Conservation (phyloP, 768 basidiomycete genomes). For the Trametes meyenii region DNA sequence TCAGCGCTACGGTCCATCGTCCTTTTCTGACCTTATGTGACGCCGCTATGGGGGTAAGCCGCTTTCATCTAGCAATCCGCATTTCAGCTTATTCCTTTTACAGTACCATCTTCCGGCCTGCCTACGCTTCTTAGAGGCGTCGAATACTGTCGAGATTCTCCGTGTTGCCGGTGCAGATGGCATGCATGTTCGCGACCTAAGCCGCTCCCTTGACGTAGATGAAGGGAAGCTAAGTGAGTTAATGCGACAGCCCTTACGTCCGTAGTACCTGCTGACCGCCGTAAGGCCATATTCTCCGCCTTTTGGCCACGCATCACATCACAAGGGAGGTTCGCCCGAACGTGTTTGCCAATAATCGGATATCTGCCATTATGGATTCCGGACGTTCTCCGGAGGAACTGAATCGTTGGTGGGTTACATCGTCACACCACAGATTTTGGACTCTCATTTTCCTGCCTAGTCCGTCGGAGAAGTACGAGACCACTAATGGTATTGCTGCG, state of each 20-base stretch:
- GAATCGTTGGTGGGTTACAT: slow-evolving; percentile 46
- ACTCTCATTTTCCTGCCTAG: slow-evolving; percentile 36
- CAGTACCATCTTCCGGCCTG: slow-evolving; percentile 79
- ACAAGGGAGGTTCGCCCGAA: slow-evolving; percentile 69
- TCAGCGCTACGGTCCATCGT: slow-evolving; percentile 62
- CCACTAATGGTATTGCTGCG: slow-evolving; percentile 67
- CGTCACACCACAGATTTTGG: not conserved
- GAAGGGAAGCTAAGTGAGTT: slow-evolving; percentile 53
- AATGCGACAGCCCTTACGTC: slow-evolving; percentile 1
- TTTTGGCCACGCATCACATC: slow-evolving; percentile 80
- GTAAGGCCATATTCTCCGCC: slow-evolving; percentile 70
- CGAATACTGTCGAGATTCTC: slow-evolving; percentile 71
- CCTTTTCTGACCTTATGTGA: slow-evolving; percentile 78
- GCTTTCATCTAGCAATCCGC: not conserved
- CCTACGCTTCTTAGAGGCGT: slow-evolving; percentile 71
- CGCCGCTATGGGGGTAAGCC: slow-evolving; percentile 66
- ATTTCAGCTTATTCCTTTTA: not conserved
- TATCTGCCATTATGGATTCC: slow-evolving; percentile 69
- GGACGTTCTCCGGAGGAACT: slow-evolving; percentile 59
- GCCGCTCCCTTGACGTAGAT: slow-evolving; percentile 41
- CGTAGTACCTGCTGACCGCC: not conserved
- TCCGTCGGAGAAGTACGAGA: slow-evolving; percentile 65
- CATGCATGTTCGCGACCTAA: slow-evolving; percentile 49
- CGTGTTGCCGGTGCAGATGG: slow-evolving; percentile 61
- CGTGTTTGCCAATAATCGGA: slow-evolving; percentile 71